Conservation (phyloP, 345 rosid genomes). For the Aquilaria yunnanensis region DNA sequence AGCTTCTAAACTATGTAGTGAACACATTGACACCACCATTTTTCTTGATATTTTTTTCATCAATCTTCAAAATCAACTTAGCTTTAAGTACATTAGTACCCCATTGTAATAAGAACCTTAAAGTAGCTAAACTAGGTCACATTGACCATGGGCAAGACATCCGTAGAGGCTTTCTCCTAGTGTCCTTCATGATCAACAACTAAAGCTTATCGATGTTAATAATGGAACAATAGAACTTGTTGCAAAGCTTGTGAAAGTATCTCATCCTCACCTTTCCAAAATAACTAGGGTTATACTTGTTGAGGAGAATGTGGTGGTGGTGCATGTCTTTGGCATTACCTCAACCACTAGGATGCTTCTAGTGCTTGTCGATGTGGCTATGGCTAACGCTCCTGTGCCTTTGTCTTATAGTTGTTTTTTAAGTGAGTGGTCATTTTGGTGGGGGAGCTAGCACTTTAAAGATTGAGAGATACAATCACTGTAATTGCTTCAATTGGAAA, state of each 20-base stretch:
- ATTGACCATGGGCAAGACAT: constrained; percentile 52
- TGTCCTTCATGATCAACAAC: constrained; percentile 63
- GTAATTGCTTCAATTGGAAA: too few species aligned
- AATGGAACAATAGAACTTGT: constrained; percentile 74
- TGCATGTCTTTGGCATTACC: constrained; percentile 53
- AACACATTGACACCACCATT: constrained; percentile 78
- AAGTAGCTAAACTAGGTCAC: constrained; percentile 58
- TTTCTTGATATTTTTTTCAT: constrained; percentile 78
- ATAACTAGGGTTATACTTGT: constrained; percentile 85
- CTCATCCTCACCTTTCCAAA: constrained; percentile 92
- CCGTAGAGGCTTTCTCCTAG: constrained; percentile 54
- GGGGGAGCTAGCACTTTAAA: too few species aligned
- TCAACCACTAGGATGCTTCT: constrained; percentile 84
- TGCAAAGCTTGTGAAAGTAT: constrained; percentile 77
- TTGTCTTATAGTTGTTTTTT: constrained; percentile 90
- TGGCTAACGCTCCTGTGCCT: constrained; percentile 92
- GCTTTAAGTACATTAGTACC: constrained; percentile 60
- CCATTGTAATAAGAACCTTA: too few species aligned
- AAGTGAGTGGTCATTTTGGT: constrained; percentile 37
- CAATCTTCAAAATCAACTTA: constrained; percentile 62
- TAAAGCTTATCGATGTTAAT: constrained; percentile 78
- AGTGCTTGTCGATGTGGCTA: constrained; percentile 75
- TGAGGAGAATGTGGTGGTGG: constrained; percentile 53
- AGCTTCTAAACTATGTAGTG: constrained; percentile 43
- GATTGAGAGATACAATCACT: too few species aligned